A percentile compares a stretch with the other conserved stretches of the same genome.
These are phyloP conservation scores for Mycena maculata DNA, from an alignment of 768 basidiomycete genomes.

Conservation along the genomic window DNA sequence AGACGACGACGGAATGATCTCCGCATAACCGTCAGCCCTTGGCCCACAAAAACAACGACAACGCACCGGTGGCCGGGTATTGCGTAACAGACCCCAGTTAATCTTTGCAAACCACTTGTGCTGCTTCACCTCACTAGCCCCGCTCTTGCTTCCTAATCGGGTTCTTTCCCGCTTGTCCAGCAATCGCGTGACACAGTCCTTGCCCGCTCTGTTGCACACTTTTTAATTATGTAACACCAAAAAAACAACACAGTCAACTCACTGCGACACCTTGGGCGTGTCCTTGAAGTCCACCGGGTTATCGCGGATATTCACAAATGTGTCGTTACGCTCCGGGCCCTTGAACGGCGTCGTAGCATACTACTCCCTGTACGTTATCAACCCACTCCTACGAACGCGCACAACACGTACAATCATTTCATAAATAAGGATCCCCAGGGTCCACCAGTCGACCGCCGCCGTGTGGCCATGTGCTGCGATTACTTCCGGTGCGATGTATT, in stretches of 20 bases:
- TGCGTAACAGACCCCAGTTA: slow-evolving; percentile 95
- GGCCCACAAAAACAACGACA: too few relatives aligned
- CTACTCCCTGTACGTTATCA: slow-evolving; percentile 64
- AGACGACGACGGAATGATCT: slow-evolving; percentile 83
- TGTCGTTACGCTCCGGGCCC: slow-evolving; percentile 92
- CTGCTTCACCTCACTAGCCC: slow-evolving; percentile 98
- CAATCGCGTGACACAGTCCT: slow-evolving; percentile 87
- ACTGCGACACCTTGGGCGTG: slow-evolving; percentile 80
- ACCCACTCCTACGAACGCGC: slow-evolving; percentile 41
- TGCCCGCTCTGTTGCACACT: slow-evolving; percentile 90
- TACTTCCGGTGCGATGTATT: slow-evolving; percentile 99
- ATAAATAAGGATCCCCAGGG: slow-evolving; percentile 96
- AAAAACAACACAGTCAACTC: slow-evolving; percentile 45
- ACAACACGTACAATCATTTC: slow-evolving; percentile 99
- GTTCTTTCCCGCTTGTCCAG: slow-evolving; percentile 93
- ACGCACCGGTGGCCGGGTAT: slow-evolving; percentile 93
- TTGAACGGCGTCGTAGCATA: slow-evolving; percentile 99
- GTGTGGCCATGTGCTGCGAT: slow-evolving; percentile 97
- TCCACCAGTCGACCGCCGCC: slow-evolving; percentile 99
- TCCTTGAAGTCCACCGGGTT: slow-evolving; percentile 90
- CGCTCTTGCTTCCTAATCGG: slow-evolving; percentile 90
- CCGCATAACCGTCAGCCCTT: too few relatives aligned
- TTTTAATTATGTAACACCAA: too few relatives aligned
- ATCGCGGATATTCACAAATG: slow-evolving; percentile 94
- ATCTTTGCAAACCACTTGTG: slow-evolving; percentile 98